Evolutionary conservation across 2,329 filamentous ascomycete genomes (phyloP).

Genomic region (Dryadomyces quercus-mongolicae): DNA sequence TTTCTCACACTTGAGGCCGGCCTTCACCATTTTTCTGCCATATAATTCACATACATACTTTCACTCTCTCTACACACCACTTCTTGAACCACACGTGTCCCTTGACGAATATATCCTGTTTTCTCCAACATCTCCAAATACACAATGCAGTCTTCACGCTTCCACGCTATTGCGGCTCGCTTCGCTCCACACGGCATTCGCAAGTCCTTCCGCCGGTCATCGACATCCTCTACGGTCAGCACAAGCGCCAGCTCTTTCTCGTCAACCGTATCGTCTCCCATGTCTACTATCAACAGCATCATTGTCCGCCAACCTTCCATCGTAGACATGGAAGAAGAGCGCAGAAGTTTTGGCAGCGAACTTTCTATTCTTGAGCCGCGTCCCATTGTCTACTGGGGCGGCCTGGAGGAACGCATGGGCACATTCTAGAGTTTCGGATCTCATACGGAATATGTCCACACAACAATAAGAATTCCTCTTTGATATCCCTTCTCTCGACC

Average conservation of each 20-base stretch:
- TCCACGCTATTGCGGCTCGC: constrained; percentile 37
- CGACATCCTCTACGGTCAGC: constrained; percentile 23
- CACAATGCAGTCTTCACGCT: constrained; percentile 35
- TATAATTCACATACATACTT: neutral
- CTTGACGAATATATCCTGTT: neutral
- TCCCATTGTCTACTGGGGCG: constrained; percentile 51
- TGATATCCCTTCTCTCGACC: too few relatives aligned
- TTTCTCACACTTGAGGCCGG: neutral
- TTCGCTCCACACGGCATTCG: constrained; percentile 37
- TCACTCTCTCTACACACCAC: neutral
- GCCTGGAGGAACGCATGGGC: constrained; percentile 47
- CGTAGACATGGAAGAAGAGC: constrained; percentile 45
- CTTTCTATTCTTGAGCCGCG: constrained; percentile 48
- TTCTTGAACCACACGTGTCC: neutral
- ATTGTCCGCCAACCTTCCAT: constrained; percentile 46
- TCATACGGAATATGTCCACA: too few relatives aligned
- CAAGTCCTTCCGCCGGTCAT: constrained; percentile 39
- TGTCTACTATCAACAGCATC: constrained; percentile 44
- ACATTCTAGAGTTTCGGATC: constrained; percentile 15
- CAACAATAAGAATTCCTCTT: too few relatives aligned
- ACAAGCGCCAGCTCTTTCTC: constrained; percentile 25
- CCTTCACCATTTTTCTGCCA: neutral
- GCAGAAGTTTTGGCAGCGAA: constrained; percentile 36
- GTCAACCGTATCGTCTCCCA: constrained; percentile 31
- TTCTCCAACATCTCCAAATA: constrained; percentile 1